Evolutionary conservation across 768 basidiomycete genomes (phyloP), one percentile per base, ranked within the genome.

Genomic region (Asterophora parasitica): DNA sequence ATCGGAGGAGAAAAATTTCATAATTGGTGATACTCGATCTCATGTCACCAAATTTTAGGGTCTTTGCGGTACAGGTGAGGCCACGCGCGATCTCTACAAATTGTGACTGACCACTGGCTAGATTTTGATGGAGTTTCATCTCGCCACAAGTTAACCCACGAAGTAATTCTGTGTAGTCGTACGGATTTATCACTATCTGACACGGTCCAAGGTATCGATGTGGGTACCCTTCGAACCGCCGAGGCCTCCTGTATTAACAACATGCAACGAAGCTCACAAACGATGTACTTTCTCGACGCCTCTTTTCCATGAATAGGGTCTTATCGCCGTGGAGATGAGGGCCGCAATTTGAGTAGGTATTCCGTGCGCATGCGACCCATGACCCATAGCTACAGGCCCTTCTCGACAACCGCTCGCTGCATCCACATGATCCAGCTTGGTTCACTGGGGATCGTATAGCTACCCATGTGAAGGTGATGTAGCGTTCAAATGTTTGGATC

Each of bases 271-370:
- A n/a, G 13, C 10, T 23, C 28, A 31, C 32, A 11, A 15, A 30
- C 8, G 6, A 19, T 17, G 17, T 17, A 17, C 17, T 11, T 7
- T 19, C 23, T 40, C 13, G 13, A 40, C 23, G 12, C 11, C 1
- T 7, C 11, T 26, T 23, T 26, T 12, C 11, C 23, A 40, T 40
- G 13, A 5, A 40, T 27, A 8, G 33, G n/a, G 9, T 36, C 44
- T 36, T 44, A 44, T 44, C 19, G 15, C 44, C 44, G 44, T 44
- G 44, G 44, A 44, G 34, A 44, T 36, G 20, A 44, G 33, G 26
- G 7, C 30, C 2, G 13, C 9, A 9, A 7, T 5, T 11, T 13
- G 16, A 7, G 8, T 16, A 19, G 12, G 17, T 16, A 20, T n/a
- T 3, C 13, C 13, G 20, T 12, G 9, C 12, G 23, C 39, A 27